Evolutionary conservation across 768 basidiomycete genomes (phyloP), one percentile per base, ranked within the genome.

Genomic region (Albatrellus ellisii): DNA sequence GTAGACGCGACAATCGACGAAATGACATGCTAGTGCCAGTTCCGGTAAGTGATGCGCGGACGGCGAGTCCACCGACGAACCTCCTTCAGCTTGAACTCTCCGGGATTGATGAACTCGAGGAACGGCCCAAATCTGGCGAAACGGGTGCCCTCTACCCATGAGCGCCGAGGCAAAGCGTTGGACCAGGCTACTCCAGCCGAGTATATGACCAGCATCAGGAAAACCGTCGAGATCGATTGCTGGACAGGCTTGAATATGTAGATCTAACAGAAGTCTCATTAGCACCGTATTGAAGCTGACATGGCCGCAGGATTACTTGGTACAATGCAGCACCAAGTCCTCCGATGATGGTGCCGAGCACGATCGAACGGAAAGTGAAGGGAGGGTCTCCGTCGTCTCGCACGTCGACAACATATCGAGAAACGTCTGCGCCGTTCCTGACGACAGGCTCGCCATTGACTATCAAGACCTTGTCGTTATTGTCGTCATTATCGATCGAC

Each of bases 181-280:
- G 71, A 67, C 74, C 72, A 78, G 3, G 60, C 59, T 32, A 61
- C 60, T 0, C 75, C 75, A n/a, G 65, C 46, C 4, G 66, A 61
- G 52, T 74, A 77, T 24, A 65, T 67, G 36, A 76, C 51, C 33
- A 79, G 60, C 10, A 77, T 58, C 14, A 77, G 53, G 58, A 78
- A 79, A 9, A 77, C 72, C 0, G 70, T 65, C 2, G 72, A 73
- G 12, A 77, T 70, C 0, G 56, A 37, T 47, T 68, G 62, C 45
- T 69, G 62, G 3, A 74, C 56, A 0, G 77, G 77, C 52, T 79
- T 78, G 57, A 75, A 77, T 4, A 65, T 40, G 51, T 75, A 77
- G 26, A 78, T 73, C 74, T 77, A 14, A 36, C 41, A 38, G 22
- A 26, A 24, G 2, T 3, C 15, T 49, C 20, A 36, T 41, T 34